Evolutionary conservation across 108 stramenopile species (phyloP), one percentile per base, ranked within the genome.

Genomic region (Thalassiosira profunda): DNA sequence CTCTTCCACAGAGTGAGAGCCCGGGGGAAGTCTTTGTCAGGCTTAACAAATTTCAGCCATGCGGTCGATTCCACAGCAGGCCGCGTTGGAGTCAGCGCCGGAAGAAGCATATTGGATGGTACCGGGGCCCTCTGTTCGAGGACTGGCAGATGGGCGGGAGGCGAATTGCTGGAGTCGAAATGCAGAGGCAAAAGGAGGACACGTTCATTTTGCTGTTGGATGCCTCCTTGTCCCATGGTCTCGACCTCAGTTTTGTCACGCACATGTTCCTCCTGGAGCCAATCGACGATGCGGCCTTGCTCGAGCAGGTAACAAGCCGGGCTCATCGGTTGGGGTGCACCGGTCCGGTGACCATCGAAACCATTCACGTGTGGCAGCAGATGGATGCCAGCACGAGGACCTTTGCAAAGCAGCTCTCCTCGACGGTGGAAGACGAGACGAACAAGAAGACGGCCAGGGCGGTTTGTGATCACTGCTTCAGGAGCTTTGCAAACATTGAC

Each of bases 161-260:
- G n/a, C n/a, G n/a, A n/a, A 38, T 83, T 3, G 58, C 35, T 8
- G 56, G 71, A 36, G 38, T 33, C 17, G 55, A 56, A 34, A 47
- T 77, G 0, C 12, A 36, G 14, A 36, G 28, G 7, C 21, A 41
- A 23, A 64, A 63, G 34, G 80, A 84, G 54, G 84, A 86, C 35
- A 78, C 71, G 5, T 81, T 79, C 43, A 65, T 93, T 9, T 69
- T 91, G 15, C 74, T 77, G 7, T 77, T 93, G 0, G 82, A 86
- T 17, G 85, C 85, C 34, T 52, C 76, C 17, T 85, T 90, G 20
- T 49, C 84, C n/a, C 84, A 86, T 29, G 90, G 93, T 3, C 67
- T 94, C 17, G 93, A 92, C 48, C 73, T 94, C 2, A 86, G 84
- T 56, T 92, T 89, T 67, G 91, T 88, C 23, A 91, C 91, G 23